Evolutionary conservation across 148 eudicot species (phyloP), one percentile per base, ranked within the genome.

Genomic region (Heliamphora exappendiculata): DNA sequence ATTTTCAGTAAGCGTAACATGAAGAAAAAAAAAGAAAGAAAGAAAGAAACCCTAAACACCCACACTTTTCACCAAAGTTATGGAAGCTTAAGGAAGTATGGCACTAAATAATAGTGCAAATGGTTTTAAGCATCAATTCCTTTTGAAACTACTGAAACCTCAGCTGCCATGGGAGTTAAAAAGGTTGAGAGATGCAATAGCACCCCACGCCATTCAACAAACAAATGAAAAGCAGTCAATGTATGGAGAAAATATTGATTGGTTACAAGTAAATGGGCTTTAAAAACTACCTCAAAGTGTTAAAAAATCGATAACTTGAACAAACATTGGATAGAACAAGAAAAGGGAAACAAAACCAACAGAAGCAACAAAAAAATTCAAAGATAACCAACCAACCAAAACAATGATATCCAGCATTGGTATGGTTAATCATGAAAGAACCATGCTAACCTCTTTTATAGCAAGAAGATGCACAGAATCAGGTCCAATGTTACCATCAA

Each of bases 381-480:
- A 57, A 22, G 51, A 39, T 51, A 24, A 41, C 31, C 66, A 55
- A 22, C 57, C 67, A 44, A 19, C 47, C 36, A 39, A 28, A 41
- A 64, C 26, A 62, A 37, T 36, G 26, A 63, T 33, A 64, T 36
- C 62, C 39, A 16, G 14, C 37, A 60, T 49, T n/a, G 49, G 26
- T 20, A 33, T 5, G 11, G 72, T 51, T 64, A 34, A 76, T 50
- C 36, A 36, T 13, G 26, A 36, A 65, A 51, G 70, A 73, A 67
- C 53, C 20, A 54, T 75, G 76, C 81, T 53, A 72, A 95, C 99
- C 99, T 93, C 99, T 79, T 88, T 92, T 83, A 95, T 76, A 68
- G 93, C 85, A 78, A 95, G 94, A 86, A 95, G 99, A 83, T 95
- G 99, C 74, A 95, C 91, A 76, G 99, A 97, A 85, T 95, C 96